Base-by-base conservation (phyloP, 805 yeast species). In the Ogataea henricii region DNA sequence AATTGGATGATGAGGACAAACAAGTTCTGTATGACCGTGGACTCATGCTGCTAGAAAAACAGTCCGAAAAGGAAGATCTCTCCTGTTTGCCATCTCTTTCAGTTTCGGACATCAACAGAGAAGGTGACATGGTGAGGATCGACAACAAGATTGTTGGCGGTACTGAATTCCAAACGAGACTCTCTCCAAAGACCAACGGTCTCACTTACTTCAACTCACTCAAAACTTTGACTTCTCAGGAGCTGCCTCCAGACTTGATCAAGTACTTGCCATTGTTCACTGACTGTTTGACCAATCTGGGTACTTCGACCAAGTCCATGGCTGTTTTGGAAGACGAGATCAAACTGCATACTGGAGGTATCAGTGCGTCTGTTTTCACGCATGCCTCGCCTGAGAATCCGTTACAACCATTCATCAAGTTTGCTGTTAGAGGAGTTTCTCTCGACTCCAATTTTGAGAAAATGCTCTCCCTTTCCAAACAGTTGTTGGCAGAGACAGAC, bases 271-370 rank as follows among this genome's bases (percentile, higher is more conserved):
- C 96, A 0, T 64, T 94, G 38, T 94, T 87, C 68, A 72, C 85
- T 8, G 86, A 84, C 23, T 85, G 96, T 40, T 70, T 94, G 51
- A 86, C 96, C 3, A 89, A 84, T 62, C 73, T 94, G 53, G 99
- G 99, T n/a, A 92, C 99, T 1, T 63, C 71, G 6, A 59, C 66
- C 7, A 82, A 85, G 49, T 63, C 85, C 0, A 88, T 88, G 78
- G 87, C 89, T 18, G 85, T 83, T 30, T 76, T 94, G 48, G 98
- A 92, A 61, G 90, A 91, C 55, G 82, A 83, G 38, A 90, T 94
- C 56, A 88, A 85, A 60, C 71, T 84, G 42, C 74, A 77, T 47
- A 90, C 98, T 0, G 98, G 98, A 21, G 97, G 97, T 0, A 65
- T 94, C 16, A 72, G 82, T 4, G 78, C 90, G n/a, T 73, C 79